phyloP scores from a whole-genome alignment of 495 filamentous ascomycete genomes.

The Glonium stellatum region DNA sequence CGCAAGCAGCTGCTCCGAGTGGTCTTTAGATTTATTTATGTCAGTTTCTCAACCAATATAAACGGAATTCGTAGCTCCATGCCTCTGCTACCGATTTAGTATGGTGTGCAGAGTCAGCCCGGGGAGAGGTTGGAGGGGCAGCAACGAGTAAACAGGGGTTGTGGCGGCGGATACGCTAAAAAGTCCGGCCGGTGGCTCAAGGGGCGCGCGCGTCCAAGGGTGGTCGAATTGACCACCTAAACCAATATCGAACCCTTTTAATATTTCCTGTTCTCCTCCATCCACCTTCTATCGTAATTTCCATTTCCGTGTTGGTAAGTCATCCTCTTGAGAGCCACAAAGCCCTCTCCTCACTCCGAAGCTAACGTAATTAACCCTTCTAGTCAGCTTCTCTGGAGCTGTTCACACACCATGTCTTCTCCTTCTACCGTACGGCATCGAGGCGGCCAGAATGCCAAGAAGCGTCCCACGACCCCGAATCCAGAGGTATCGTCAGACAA shows the following conservation, averaged over 20 bases:
- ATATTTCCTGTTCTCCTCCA: not conserved
- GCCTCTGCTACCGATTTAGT: too few relatives aligned
- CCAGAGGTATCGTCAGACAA: slow-evolving; percentile 20
- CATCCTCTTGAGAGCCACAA: not conserved
- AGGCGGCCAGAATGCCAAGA: slow-evolving; percentile 28
- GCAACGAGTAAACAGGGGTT: too few relatives aligned
- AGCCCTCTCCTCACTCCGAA: not conserved
- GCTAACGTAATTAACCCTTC: slow-evolving; percentile 2
- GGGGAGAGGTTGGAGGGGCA: too few relatives aligned
- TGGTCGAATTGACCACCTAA: not conserved
- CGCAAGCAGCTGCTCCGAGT: too few relatives aligned
- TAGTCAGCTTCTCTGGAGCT: slow-evolving; percentile 16
- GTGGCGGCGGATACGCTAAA: too few relatives aligned
- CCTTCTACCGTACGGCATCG: slow-evolving; percentile 33
- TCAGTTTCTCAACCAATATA: too few relatives aligned
- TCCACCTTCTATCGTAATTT: not conserved
- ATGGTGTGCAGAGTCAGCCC: too few relatives aligned
- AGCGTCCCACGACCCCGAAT: slow-evolving; percentile 29
- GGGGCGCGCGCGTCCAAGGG: not conserved
- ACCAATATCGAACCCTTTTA: not conserved
- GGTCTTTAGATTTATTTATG: too few relatives aligned
- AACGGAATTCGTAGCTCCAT: too few relatives aligned
- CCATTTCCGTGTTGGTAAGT: slow-evolving; percentile 1
- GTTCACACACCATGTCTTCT: slow-evolving; percentile 28
- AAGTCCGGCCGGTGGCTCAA: not conserved